These are phyloP conservation scores for Globisporangium okanoganense DNA, from an alignment of 352 stramenopile species.

Conservation along the genomic window DNA sequence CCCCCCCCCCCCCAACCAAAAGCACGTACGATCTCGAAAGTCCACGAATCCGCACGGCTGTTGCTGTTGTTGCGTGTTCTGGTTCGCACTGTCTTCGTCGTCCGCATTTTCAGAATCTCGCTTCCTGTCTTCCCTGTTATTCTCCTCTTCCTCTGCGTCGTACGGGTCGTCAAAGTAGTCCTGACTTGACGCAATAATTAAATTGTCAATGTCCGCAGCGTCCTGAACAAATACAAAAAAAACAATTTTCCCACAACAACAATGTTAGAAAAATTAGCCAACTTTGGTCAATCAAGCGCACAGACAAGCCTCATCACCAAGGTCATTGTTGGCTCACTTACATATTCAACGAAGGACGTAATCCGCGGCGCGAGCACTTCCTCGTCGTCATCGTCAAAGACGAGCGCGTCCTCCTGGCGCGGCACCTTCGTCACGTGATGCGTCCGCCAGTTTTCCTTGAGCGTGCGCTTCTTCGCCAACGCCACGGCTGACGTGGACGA, in stretches of 20 bases:
- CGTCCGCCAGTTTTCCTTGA: constrained; percentile 7
- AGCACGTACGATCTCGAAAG: constrained; percentile 15
- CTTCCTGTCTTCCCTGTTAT: background rate
- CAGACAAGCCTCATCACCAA: background rate
- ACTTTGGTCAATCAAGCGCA: background rate
- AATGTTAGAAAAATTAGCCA: background rate
- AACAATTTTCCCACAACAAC: background rate
- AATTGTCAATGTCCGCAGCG: constrained; percentile 15
- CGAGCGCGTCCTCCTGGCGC: background rate
- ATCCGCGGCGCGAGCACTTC: constrained; percentile 9
- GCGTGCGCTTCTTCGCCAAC: constrained; percentile 13
- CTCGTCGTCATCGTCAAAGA: constrained; percentile 7
- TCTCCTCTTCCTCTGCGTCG: background rate
- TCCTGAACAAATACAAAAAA: constrained; percentile 6
- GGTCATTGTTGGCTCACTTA: background rate
- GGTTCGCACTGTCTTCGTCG: background rate
- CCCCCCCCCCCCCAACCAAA: background rate
- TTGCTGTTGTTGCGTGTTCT: constrained; percentile 3
- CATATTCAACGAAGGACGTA: constrained; percentile 18
- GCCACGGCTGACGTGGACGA: constrained; percentile 11
- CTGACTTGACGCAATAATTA: constrained; percentile 16
- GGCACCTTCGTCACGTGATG: background rate
- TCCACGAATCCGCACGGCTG: constrained; percentile 18
- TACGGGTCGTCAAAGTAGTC: constrained; percentile 16
- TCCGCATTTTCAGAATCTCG: background rate